Evolutionary conservation across 1,284 basidiomycete species (phyloP), one percentile per base, ranked within the genome.

Genomic region (Cryptococcus deneoformans): DNA sequence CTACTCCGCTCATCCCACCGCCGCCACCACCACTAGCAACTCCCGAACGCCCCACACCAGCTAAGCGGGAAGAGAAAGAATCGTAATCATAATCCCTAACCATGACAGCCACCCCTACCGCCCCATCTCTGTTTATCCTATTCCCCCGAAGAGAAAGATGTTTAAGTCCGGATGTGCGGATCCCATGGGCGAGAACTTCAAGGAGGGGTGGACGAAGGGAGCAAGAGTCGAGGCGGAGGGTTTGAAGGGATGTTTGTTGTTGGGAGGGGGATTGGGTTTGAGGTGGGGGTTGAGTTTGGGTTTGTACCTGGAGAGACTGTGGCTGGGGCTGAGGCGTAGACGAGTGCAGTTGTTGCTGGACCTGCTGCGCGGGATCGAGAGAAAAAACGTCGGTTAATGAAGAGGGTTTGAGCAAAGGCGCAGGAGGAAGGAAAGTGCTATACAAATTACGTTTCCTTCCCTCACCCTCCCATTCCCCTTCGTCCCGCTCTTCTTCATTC

Each of bases 41-140:
- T 20, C 20, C 20, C 20, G 20, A 20, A 20, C 20, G 20, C 20
- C 20, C 20, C 20, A 20, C 20, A 20, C 20, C 20, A 20, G 20
- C 20, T 20, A 20, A 20, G 20, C 20, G 20, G 20, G 20, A 20
- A 20, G 20, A 20, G 20, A 20, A 20, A 20, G 20, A 20, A 20
- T 20, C 20, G 20, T 20, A 20, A 20, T 20, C 20, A 70, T 95
- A 96, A 75, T 97, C 93, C 56, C 89, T 86, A 62, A 96, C 92
- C 90, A 96, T 94, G 52, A 95, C 82, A 0, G 92, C 92, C n/a
- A 97, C 81, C 0, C 91, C 88, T 2, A 96, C 91, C 1, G 88
- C 91, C 24, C 91, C 90, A 0, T 87, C 84, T 0, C 86, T 82
- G 42, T 83, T 85, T 65, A 96, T 95, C 52, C 85, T 85, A 75